Evolutionary conservation across 805 yeast genomes (phyloP).

Genomic region (Saccharomycopsis fibuligera): DNA sequence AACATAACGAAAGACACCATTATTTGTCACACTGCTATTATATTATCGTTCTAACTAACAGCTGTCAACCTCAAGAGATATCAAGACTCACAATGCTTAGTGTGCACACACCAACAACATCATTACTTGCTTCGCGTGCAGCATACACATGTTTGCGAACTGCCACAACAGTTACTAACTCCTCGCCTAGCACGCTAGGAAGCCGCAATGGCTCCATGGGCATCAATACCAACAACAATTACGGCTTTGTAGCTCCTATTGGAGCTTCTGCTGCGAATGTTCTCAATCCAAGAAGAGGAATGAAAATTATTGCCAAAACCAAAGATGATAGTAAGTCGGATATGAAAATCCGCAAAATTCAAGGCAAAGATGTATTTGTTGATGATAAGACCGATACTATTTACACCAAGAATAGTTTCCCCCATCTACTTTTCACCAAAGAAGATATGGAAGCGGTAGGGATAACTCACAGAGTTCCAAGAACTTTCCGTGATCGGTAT

Average conservation of each 20-base stretch:
- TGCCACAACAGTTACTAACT: background rate
- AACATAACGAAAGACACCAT: too few species aligned
- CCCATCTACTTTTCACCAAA: slow-evolving; percentile 36
- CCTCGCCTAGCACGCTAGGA: background rate
- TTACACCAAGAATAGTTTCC: slow-evolving; percentile 32
- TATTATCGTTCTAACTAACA: too few species aligned
- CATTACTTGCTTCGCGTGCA: background rate
- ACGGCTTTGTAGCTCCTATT: background rate
- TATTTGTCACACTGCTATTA: too few species aligned
- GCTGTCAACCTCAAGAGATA: too few species aligned
- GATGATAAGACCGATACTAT: slow-evolving; percentile 9
- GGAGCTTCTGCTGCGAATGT: background rate
- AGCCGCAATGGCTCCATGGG: background rate
- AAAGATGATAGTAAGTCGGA: background rate
- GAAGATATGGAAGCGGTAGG: slow-evolving; percentile 37
- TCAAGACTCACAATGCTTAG: too few species aligned
- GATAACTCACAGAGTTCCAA: slow-evolving; percentile 47
- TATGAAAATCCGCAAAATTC: background rate
- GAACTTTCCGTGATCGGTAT: slow-evolving; percentile 41
- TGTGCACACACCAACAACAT: background rate
- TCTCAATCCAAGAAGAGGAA: background rate
- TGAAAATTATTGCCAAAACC: background rate
- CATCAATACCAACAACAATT: background rate
- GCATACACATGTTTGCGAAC: too few species aligned
- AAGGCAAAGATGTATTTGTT: slow-evolving; percentile 8